Percentiles rank a stretch among this genome's conserved stretches.
Conservation (phyloP, 352 stramenopile genomes). For the Globisporangium camurandrum region DNA sequence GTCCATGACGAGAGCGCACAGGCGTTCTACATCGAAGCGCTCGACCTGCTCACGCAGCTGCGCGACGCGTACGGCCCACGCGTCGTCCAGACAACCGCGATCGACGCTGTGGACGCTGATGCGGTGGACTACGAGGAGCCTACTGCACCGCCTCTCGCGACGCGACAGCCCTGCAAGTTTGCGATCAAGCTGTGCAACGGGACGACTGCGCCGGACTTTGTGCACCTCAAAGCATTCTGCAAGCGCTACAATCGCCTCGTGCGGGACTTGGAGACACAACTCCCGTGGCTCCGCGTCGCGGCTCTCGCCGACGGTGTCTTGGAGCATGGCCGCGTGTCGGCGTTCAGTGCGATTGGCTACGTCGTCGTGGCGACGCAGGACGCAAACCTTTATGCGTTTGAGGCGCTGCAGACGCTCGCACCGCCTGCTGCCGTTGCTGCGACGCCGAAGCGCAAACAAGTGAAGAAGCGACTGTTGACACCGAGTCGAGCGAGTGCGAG, state of each 20-base stretch:
- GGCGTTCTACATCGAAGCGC: conserved; percentile 10
- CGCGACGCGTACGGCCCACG: neutral
- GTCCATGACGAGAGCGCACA: conserved; percentile 7
- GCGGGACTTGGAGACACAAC: neutral
- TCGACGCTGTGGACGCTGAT: no score
- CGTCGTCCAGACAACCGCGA: no score
- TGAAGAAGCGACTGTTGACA: no score
- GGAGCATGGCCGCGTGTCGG: conserved; percentile 4
- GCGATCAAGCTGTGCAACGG: conserved; percentile 7
- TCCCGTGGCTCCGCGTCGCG: conserved; percentile 4
- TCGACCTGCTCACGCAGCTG: conserved; percentile 4
- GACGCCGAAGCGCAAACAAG: no score
- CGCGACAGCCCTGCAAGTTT: neutral
- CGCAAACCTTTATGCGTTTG: neutral
- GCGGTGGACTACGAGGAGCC: no score
- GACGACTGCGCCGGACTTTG: conserved; percentile 6
- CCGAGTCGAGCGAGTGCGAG: no score
- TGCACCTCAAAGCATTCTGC: conserved; percentile 6
- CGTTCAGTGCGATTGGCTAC: conserved; percentile 8
- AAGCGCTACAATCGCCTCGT: conserved; percentile 4
- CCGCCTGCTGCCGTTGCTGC: neutral
- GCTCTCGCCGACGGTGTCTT: conserved; percentile 8
- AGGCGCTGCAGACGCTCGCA: conserved; percentile 2
- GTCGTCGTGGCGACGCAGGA: conserved; percentile 2
- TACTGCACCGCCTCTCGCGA: neutral